Percentiles rank a stretch among this genome's conserved stretches.
These are phyloP conservation scores for Eucalyptus urophylla DNA, from an alignment of 345 rosid genomes.

Conservation along the genomic window DNA sequence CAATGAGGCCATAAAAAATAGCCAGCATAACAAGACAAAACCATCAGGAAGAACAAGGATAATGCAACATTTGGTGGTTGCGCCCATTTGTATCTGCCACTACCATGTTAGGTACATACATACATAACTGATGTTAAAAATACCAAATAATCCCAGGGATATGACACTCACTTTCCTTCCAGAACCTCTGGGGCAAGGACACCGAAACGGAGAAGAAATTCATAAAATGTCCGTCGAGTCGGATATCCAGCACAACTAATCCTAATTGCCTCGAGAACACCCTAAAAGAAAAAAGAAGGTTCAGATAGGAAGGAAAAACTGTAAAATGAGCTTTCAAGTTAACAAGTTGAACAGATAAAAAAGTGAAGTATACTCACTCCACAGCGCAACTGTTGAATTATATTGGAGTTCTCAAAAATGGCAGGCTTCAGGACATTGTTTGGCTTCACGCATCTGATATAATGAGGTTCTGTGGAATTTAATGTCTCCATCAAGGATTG, in stretches of 20 bases:
- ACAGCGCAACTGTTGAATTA: conserved; percentile 95
- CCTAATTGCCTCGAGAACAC: conserved; percentile 98
- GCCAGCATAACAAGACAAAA: neutral
- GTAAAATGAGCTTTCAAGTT: neutral
- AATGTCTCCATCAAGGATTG: conserved; percentile 98
- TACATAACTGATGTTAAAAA: neutral
- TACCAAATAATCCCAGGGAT: neutral
- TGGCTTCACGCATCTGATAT: conserved; percentile 99
- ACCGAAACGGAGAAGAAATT: conserved; percentile 93
- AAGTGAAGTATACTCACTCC: conserved; percentile 65
- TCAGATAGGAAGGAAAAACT: neutral
- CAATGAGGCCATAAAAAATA: neutral
- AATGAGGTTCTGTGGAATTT: conserved; percentile 95
- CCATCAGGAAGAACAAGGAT: neutral
- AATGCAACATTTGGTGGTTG: neutral
- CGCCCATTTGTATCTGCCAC: neutral
- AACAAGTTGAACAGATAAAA: neutral
- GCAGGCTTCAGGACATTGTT: conserved; percentile 94
- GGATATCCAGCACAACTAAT: conserved; percentile 99
- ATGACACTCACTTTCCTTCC: conserved; percentile 70
- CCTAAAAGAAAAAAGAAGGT: conserved; percentile 25
- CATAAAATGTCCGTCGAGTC: conserved; percentile 89
- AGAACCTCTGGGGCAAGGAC: conserved; percentile 93
- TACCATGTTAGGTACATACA: neutral
- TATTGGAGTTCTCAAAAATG: conserved; percentile 84